A percentile compares a stretch with the other conserved stretches of the same genome.
These are phyloP conservation scores for Alternaria incomplexa DNA, from an alignment of 2,329 filamentous ascomycete species.

Conservation along the genomic window DNA sequence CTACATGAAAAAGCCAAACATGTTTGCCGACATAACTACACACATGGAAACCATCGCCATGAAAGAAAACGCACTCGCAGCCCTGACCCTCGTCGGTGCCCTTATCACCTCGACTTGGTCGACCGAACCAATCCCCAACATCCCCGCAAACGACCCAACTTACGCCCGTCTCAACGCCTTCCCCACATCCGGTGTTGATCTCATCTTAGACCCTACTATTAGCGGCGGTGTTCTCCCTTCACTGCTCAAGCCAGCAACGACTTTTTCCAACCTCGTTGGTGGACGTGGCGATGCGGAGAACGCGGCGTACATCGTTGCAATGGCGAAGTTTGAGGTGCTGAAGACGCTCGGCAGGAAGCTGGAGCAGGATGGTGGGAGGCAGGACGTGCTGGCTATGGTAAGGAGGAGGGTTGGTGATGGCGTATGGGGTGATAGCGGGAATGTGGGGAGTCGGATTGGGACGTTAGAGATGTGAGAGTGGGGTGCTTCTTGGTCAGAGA, in stretches of 20 bases:
- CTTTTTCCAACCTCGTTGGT: conserved; percentile 64
- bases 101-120: conserved; percentile 63
- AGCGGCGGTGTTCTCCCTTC: conserved; percentile 60
- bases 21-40: conserved; percentile 60
- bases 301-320: conserved; percentile 63
- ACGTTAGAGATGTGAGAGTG: conserved; percentile 47
- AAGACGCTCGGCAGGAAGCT: conserved; percentile 56
- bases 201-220: conserved; percentile 60
- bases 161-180: conserved; percentile 46
- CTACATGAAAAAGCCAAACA: conserved; percentile 55
- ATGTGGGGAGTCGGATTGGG: conserved; percentile 53
- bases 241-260: conserved; percentile 62
- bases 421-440: conserved; percentile 49
- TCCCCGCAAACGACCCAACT: conserved; percentile 60
- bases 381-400: conserved; percentile 52
- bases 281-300: conserved; percentile 63
- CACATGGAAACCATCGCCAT: conserved; percentile 65
- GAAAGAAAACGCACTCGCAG: conserved; percentile 62
- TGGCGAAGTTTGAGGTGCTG: conserved; percentile 63
- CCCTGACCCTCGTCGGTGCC: conserved; percentile 59
- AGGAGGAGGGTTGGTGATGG: conserved; percentile 52
- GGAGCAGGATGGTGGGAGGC: conserved; percentile 43
- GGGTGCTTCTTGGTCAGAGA: background rate
- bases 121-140: conserved; percentile 45
- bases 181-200: conserved; percentile 54